Base-by-base conservation (phyloP, 495 filamentous ascomycete genomes). In the Penicillium roqueforti region DNA sequence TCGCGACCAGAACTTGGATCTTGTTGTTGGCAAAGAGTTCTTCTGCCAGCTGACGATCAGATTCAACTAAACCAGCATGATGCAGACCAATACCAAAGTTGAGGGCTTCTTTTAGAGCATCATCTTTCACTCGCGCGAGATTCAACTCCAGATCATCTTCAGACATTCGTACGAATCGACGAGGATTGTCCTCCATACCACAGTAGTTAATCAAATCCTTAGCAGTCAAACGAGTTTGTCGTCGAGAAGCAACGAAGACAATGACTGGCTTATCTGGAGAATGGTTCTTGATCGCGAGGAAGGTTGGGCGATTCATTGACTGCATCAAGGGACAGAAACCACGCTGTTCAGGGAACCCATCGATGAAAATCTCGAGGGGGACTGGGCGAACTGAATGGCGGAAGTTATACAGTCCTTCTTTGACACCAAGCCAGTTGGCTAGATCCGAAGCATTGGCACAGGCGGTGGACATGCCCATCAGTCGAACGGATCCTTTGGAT, bases 301-400 rank as follows among this genome's bases (percentile, higher is more conserved):
- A 99, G 0, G 93, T 96, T 11, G 93, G 93, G 7, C 95, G 82
- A 58, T 99, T 99, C 93, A 99, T 99, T 0, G 88, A 92, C 69
- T 97, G 92, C 93, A 99, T 99, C 51, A 99, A 71, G 8, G 95
- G 90, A 60, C 95, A 97, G 71, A 97, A 99, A 10, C 95, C 93
- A 50, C 91, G 85, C 58, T 91, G 86, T 62, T 97, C 89, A 0
- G 95, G 91, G 63, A 99, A 99, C 2, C 93, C 95, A 61, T 99
- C 93, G 58, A 99, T 97, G 70, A 87, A 97, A 42, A 95, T 89
- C 71, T 97, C 91, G 18, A 99, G 72, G 8, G 93, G 93, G 14
- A 99, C 93, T 6, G 93, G 93, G 13, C 93, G 88, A 50, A 98
- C 92, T n/a, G 91, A 96, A 68, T 97, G 95, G 9, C 92, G 82